Evolutionary conservation across 2,329 filamentous ascomycete species (phyloP).

Genomic region (Xylariaceae sp.): DNA sequence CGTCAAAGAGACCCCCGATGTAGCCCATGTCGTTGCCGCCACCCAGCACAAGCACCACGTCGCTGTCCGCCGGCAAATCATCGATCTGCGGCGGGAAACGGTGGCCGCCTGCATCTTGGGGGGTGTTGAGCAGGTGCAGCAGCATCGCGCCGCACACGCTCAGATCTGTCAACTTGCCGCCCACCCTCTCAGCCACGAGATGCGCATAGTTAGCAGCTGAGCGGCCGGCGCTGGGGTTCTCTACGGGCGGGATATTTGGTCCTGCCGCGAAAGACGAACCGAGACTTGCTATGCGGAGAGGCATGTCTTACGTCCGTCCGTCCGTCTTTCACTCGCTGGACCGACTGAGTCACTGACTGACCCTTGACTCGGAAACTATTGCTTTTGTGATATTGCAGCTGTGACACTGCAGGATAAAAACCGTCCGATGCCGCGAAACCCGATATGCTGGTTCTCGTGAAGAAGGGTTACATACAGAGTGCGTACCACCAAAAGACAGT

Average conservation of each 20-base stretch:
- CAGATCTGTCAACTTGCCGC: conserved; percentile 30
- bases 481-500: background rate
- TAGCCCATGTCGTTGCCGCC: conserved; percentile 39
- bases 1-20: conserved; percentile 33
- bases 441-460: conserved; percentile 1
- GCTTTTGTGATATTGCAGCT: background rate
- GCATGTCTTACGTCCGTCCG: conserved; percentile 9
- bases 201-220: conserved; percentile 36
- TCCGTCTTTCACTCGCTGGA: background rate
- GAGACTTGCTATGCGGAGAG: conserved; percentile 29
- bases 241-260: conserved; percentile 33
- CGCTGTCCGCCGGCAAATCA: conserved; percentile 31
- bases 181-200: conserved; percentile 27
- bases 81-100: conserved; percentile 35
- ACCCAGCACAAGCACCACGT: conserved; percentile 35
- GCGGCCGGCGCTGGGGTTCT: conserved; percentile 27
- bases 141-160: conserved; percentile 36
- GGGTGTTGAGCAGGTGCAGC: conserved; percentile 33
- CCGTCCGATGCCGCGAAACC: conserved; percentile 12
- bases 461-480: conserved; percentile 4
- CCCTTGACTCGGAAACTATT: background rate
- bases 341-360: too few species aligned
- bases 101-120: conserved; percentile 28
- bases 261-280: conserved; percentile 33
- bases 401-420: conserved; percentile 8